Conservation (phyloP, 1,284 basidiomycete species). For the Phylloboletellus chloephorus region DNA sequence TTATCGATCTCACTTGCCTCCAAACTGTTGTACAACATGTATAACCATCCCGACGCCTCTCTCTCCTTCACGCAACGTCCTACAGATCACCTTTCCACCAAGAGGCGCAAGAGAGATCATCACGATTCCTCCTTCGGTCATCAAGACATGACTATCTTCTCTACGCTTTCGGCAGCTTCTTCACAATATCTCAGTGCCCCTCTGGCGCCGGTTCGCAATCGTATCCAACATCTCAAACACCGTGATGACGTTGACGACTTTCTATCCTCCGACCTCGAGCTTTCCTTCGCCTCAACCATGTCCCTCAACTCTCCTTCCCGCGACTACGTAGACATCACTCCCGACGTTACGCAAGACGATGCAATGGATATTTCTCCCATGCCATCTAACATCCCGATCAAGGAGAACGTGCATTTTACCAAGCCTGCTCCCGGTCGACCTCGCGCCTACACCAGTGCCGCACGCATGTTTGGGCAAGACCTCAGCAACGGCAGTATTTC, state of each 20-base stretch:
- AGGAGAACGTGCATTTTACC: conserved; percentile 25
- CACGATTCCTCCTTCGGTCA: conserved; percentile 22
- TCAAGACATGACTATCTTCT: conserved; percentile 48
- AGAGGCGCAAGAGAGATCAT: conserved; percentile 43
- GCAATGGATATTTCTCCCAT: conserved; percentile 79
- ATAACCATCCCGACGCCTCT: conserved; percentile 5
- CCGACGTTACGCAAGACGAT: conserved; percentile 44
- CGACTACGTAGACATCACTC: conserved; percentile 39
- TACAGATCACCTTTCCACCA: conserved; percentile 34
- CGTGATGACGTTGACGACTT: conserved; percentile 58
- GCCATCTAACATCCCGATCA: conserved; percentile 35
- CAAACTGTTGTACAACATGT: conserved; percentile 8
- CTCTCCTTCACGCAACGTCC: conserved; percentile 20
- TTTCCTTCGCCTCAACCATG: conserved; percentile 75
- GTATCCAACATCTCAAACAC: conserved; percentile 35
- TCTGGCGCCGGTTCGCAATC: conserved; percentile 46
- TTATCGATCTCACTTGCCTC: conserved; percentile 8
- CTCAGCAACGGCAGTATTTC: conserved; percentile 46
- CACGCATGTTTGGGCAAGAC: conserved; percentile 66
- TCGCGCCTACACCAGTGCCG: conserved; percentile 54
- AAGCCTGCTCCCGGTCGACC: conserved; percentile 42
- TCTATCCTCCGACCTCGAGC: conserved; percentile 66
- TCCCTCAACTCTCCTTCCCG: conserved; percentile 66
- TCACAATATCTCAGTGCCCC: conserved; percentile 50
- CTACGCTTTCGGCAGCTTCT: conserved; percentile 33